These are phyloP conservation scores for Trypanosoma theileri DNA, from an alignment of 208 protist genomes.

Conservation along the genomic window DNA sequence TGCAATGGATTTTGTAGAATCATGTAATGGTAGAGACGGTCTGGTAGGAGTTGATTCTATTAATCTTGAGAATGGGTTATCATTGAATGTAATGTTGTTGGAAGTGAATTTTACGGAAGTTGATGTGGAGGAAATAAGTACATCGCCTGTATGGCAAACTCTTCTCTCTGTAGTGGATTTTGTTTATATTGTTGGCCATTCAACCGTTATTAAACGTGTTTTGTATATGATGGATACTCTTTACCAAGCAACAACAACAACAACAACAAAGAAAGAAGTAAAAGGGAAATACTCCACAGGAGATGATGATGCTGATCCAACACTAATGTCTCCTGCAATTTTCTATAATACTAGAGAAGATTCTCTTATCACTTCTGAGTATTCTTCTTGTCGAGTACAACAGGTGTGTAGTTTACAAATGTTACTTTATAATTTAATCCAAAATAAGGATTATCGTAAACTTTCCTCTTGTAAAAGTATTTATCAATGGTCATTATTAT, in stretches of 20 bases:
- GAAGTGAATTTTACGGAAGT: neutral
- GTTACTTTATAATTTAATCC: too few species aligned
- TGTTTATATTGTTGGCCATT: slow-evolving; percentile 19
- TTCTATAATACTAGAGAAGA: too few species aligned
- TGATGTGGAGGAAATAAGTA: neutral
- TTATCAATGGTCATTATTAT: neutral
- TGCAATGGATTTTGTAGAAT: neutral
- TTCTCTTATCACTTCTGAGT: too few species aligned
- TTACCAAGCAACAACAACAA: neutral
- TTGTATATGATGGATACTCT: slow-evolving; percentile 3
- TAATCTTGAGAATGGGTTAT: neutral
- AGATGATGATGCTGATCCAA: neutral
- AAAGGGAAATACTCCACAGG: neutral
- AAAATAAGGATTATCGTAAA: too few species aligned
- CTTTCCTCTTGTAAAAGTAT: neutral
- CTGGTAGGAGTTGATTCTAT: neutral
- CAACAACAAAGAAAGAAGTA: neutral
- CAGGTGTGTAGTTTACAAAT: too few species aligned
- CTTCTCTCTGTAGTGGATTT: slow-evolving; percentile 27
- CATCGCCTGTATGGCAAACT: slow-evolving; percentile 21
- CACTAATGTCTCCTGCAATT: too few species aligned
- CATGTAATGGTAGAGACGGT: neutral
- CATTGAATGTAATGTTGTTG: slow-evolving; percentile 21
- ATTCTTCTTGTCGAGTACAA: too few species aligned
- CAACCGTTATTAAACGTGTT: slow-evolving; percentile 3